phyloP scores from a whole-genome alignment of 2,329 filamentous ascomycete genomes.

The Fusarium setosum region DNA sequence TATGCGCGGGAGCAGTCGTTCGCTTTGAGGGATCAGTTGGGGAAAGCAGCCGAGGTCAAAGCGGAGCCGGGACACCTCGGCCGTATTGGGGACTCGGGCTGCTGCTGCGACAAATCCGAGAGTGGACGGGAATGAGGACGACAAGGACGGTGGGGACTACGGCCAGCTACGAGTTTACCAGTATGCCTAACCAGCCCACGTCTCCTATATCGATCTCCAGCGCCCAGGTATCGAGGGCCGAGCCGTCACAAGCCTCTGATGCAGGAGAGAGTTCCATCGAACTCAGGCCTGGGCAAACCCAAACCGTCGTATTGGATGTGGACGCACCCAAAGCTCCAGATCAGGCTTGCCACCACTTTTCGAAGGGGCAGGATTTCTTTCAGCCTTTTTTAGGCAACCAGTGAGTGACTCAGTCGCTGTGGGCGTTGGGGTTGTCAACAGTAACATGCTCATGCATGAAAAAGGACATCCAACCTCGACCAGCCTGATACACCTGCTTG shows the following conservation, averaged over 20 bases:
- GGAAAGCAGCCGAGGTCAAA: background rate
- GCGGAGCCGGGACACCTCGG: background rate
- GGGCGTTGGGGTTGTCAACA: no score
- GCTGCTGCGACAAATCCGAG: background rate
- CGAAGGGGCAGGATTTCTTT: no score
- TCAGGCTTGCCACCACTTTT: no score
- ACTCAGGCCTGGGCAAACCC: no score
- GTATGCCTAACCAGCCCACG: background rate
- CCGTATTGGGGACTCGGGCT: background rate
- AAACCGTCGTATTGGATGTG: no score
- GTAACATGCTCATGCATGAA: no score
- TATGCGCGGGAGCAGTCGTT: background rate
- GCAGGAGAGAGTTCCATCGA: no score
- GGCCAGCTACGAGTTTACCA: background rate
- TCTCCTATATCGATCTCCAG: background rate
- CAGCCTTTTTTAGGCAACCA: no score
- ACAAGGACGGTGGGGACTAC: background rate
- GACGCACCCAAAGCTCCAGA: no score
- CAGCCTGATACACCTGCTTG: conserved; percentile 1
- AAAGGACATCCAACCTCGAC: background rate
- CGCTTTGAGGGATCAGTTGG: background rate
- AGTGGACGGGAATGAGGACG: background rate
- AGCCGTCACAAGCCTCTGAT: background rate
- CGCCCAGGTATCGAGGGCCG: background rate
- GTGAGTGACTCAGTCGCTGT: no score